Evolutionary conservation across 2,329 filamentous ascomycete genomes (phyloP), one percentile per base, ranked within the genome.

Genomic region (Colletotrichum sp.): DNA sequence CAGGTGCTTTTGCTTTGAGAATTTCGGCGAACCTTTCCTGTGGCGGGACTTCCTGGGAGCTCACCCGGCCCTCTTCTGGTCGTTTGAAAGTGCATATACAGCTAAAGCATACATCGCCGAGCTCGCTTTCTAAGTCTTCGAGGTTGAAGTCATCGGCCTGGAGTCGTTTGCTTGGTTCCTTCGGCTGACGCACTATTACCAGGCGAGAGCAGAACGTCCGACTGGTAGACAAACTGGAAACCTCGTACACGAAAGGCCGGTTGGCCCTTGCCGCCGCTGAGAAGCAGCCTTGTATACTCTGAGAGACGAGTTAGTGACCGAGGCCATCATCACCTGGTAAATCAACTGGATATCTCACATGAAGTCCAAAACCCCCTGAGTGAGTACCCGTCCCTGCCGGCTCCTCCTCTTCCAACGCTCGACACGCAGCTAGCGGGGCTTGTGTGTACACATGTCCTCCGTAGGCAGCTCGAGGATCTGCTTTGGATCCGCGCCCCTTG

Each of bases 211-310:
- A 84, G 76, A 91, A 90, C 10, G 85, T 86, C 36, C 87, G 85
- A 13, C 88, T 87, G 4, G 85, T 83, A 28, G 86, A 83, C 4
- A 91, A 77, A 6, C 83, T 81, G 4, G 84, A 83, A 4, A 90
- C 87, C 28, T 86, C 84, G 80, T 90, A 90, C 67, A 92, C 80
- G 78, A 89, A 91, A 3, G 90, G 90, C 3, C 89, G 86, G 75
- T 91, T 87, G 2, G 79, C 73, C 6, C 83, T 80, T 7, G 88
- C 90, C 0, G 84, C 83, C 26, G 87, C 85, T 4, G 88, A 88
- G 79, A 91, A 92, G 78, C 87, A 89, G 10, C 89, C 90, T 78
- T 91, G 88, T 26, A 92, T 89, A 10, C 89, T 88, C 89, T 91
- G 48, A 9, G 12, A 13, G 5, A 18, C 8, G 28, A 21, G 55